Evolutionary conservation across 257 asterid species (phyloP).

Genomic region (Perilla frutescens): DNA sequence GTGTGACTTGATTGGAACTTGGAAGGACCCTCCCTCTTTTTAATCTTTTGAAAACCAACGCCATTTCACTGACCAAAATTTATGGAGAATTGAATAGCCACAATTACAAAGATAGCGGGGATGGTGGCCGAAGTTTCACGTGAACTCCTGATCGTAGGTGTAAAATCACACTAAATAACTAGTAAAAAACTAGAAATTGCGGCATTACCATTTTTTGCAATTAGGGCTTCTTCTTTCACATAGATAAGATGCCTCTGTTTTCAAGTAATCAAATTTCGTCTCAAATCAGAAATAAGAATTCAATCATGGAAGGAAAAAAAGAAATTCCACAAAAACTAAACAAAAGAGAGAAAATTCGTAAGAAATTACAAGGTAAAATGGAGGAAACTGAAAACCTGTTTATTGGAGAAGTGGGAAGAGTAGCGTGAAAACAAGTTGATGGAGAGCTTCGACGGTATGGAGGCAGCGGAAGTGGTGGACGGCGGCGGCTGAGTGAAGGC

Average conservation of each 20-base stretch:
- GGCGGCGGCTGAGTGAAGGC: constrained; percentile 55
- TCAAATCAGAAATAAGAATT: neutral
- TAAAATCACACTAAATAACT: neutral
- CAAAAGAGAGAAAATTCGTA: neutral
- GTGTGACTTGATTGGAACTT: neutral
- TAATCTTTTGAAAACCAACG: neutral
- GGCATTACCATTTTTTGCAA: neutral
- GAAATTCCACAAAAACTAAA: neutral
- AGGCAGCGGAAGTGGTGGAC: constrained; percentile 36
- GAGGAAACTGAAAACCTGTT: constrained; percentile 44
- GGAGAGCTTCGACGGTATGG: constrained; percentile 51
- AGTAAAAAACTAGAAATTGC: neutral
- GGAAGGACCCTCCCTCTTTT: neutral
- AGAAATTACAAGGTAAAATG: neutral
- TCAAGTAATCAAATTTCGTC: neutral
- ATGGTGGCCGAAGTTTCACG: neutral
- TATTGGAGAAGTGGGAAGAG: constrained; percentile 46
- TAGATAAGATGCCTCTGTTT: neutral
- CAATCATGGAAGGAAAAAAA: neutral
- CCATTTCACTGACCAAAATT: neutral
- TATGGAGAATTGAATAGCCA: neutral
- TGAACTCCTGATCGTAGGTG: neutral
- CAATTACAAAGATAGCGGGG: neutral
- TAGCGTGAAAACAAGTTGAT: constrained; percentile 52
- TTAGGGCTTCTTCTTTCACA: constrained; percentile 4